Percentiles rank a stretch among this genome's conserved stretches.
These are phyloP conservation scores for Sordariomycetes sp. DNA, from an alignment of 2,329 filamentous ascomycete species.

Conservation along the genomic window DNA sequence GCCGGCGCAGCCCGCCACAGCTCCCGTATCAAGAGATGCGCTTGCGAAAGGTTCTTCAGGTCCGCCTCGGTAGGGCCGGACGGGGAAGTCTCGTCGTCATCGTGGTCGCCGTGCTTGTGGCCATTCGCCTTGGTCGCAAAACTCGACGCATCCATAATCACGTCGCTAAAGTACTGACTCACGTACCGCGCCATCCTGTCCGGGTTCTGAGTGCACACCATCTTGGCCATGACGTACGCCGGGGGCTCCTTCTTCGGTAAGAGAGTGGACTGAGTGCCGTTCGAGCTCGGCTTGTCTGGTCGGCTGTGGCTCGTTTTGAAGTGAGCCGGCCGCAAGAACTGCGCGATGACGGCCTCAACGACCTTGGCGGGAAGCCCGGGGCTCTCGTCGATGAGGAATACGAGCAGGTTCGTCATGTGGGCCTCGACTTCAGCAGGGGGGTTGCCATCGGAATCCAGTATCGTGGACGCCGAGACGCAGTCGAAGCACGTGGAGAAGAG, in stretches of 20 bases:
- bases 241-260: constrained; percentile 79
- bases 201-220: constrained; percentile 74
- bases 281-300: constrained; percentile 37
- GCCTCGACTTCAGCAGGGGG: constrained; percentile 89
- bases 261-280: constrained; percentile 70
- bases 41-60: constrained; percentile 76
- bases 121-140: constrained; percentile 42
- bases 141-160: constrained; percentile 77
- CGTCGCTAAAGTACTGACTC: constrained; percentile 92
- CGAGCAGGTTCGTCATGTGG: constrained; percentile 76
- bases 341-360: constrained; percentile 85
- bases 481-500: constrained; percentile 89
- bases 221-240: constrained; percentile 93
- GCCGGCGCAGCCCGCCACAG: constrained; percentile 85
- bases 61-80: constrained; percentile 67
- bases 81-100: constrained; percentile 44
- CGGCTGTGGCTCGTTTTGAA: constrained; percentile 23
- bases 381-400: constrained; percentile 78
- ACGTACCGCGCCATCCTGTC: constrained; percentile 94
- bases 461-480: constrained; percentile 68
- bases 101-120: constrained; percentile 45
- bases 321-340: constrained; percentile 73
- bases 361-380: constrained; percentile 65
- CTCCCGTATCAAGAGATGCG: constrained; percentile 78
- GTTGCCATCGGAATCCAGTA: constrained; percentile 63